Conservation (phyloP, 208 protist species). For the Crithidia expoeki region DNA sequence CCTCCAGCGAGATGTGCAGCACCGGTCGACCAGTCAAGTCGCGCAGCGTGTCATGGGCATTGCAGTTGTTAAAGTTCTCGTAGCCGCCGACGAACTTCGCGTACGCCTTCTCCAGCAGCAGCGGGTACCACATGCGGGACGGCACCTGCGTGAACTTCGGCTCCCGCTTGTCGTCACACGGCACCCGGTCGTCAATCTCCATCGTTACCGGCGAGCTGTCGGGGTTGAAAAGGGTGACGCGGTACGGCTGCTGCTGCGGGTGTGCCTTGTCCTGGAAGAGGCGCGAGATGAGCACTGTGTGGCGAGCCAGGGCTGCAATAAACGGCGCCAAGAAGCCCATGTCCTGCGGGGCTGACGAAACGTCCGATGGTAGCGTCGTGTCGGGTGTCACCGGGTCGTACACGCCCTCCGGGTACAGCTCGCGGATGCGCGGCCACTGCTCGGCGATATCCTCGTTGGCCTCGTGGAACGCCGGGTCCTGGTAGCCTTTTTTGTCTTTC, state of each 20-base stretch:
- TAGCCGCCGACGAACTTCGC: slow-evolving; percentile 90
- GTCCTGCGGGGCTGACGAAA: slow-evolving; percentile 54
- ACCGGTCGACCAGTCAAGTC: slow-evolving; percentile 85
- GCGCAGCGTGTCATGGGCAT: slow-evolving; percentile 80
- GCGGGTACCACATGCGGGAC: slow-evolving; percentile 76
- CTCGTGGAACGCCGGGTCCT: slow-evolving; percentile 78
- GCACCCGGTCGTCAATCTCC: slow-evolving; percentile 81
- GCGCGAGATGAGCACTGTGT: slow-evolving; percentile 66
- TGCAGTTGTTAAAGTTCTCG: slow-evolving; percentile 81
- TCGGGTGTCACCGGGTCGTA: slow-evolving; percentile 65
- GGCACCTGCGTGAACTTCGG: slow-evolving; percentile 80
- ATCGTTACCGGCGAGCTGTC: slow-evolving; percentile 69
- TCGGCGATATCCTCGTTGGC: slow-evolving; percentile 69
- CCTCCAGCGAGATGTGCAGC: slow-evolving; percentile 76
- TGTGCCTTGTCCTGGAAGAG: slow-evolving; percentile 72
- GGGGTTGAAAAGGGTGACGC: slow-evolving; percentile 77
- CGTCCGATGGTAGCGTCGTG: slow-evolving; percentile 54
- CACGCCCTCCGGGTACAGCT: slow-evolving; percentile 79
- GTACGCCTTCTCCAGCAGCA: slow-evolving; percentile 92
- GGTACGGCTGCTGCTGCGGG: slow-evolving; percentile 74
- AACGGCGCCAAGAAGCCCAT: slow-evolving; percentile 78
- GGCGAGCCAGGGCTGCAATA: slow-evolving; percentile 68
- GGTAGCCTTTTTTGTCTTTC: slow-evolving; percentile 67
- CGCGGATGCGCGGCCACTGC: slow-evolving; percentile 74
- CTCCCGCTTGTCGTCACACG: slow-evolving; percentile 63